Percentiles rank a stretch among this genome's conserved stretches.
Conservation (phyloP, 2,329 filamentous ascomycete genomes). For the Teratosphaeriaceae sp. region DNA sequence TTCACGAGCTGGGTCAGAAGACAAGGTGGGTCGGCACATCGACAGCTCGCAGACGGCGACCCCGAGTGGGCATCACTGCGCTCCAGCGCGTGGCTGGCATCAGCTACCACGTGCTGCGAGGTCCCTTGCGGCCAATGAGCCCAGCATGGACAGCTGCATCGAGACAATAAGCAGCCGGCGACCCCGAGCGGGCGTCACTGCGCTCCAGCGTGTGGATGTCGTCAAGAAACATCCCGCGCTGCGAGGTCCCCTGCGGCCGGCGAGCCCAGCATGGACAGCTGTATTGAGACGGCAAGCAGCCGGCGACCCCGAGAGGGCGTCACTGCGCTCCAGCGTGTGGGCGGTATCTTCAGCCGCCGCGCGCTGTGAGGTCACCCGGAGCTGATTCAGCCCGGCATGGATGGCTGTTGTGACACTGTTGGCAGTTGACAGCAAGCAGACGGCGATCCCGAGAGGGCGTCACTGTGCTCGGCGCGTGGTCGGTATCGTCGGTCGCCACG, state of each 20-base stretch:
- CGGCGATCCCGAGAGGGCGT: background rate
- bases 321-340: background rate
- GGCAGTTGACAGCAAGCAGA: slow-evolving; percentile 1
- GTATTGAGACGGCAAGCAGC: no score
- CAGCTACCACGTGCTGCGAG: background rate
- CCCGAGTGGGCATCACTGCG: background rate
- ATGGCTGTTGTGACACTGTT: background rate
- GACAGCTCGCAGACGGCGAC: background rate
- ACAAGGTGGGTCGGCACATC: background rate
- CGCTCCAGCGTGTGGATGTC: no score
- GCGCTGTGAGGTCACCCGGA: background rate
- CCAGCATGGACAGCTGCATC: background rate
- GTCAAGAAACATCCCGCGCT: no score
- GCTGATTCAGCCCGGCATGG: background rate
- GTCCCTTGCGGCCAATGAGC: background rate
- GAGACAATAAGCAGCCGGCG: no score
- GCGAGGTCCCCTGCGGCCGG: no score
- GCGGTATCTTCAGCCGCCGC: background rate
- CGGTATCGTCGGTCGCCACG: background rate
- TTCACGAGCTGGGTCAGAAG: background rate
- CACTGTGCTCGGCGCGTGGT: background rate
- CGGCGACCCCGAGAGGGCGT: background rate
- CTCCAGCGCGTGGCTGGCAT: background rate
- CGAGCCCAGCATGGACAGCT: no score
- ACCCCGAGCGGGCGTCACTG: no score